Conservation (phyloP, 2,329 filamentous ascomycete species). For the Colletotrichum chlorophyti region DNA sequence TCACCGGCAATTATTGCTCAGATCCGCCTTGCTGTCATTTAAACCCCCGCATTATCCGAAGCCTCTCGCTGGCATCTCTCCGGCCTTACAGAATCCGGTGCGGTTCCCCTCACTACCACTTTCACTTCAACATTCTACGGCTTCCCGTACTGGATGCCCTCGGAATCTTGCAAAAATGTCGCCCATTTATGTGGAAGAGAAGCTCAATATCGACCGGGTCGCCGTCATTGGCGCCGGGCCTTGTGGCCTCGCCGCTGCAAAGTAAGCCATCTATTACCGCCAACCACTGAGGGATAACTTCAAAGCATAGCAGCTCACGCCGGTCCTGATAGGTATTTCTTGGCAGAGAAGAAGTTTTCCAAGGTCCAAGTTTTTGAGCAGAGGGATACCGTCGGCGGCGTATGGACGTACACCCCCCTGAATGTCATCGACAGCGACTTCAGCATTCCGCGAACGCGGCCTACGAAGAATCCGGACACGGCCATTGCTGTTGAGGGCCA, state of each 20-base stretch:
- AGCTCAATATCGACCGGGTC: slow-evolving; percentile 52
- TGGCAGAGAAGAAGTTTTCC: slow-evolving; percentile 68
- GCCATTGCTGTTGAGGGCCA: slow-evolving; percentile 36
- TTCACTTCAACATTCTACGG: not conserved
- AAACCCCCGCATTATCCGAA: not conserved
- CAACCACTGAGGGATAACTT: not conserved
- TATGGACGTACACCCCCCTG: slow-evolving; percentile 71
- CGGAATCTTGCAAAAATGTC: slow-evolving; percentile 26
- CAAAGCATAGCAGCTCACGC: not conserved
- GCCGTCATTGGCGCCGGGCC: slow-evolving; percentile 79
- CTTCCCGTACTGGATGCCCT: not conserved
- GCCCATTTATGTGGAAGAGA: slow-evolving; percentile 25
- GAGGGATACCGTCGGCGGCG: slow-evolving; percentile 67
- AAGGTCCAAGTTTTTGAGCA: slow-evolving; percentile 76
- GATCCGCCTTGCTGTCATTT: not conserved
- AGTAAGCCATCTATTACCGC: slow-evolving; percentile 37
- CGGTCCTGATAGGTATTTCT: slow-evolving; percentile 64
- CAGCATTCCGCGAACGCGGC: slow-evolving; percentile 35
- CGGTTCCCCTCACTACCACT: not conserved
- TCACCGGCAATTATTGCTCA: not conserved
- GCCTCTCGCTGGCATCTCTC: not conserved
- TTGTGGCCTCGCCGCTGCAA: slow-evolving; percentile 67
- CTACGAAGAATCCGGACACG: slow-evolving; percentile 50
- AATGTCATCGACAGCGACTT: slow-evolving; percentile 31
- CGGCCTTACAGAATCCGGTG: not conserved